Conservation (phyloP, 2,329 filamentous ascomycete genomes). For the Exophiala sp. region DNA sequence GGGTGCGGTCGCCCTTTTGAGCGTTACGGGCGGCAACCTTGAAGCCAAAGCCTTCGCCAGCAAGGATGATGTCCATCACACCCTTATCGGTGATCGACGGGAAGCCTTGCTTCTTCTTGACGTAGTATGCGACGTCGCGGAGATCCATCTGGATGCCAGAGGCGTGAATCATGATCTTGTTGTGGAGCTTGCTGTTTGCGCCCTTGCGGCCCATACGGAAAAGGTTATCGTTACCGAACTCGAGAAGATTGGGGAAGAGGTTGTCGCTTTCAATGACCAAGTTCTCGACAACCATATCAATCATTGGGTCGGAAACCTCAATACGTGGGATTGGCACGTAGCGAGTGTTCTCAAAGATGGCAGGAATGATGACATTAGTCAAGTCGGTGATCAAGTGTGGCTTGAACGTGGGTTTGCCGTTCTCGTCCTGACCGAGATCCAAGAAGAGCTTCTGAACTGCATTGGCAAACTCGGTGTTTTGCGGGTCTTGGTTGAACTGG, state of each 20-base stretch:
- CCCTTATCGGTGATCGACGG: conserved; percentile 82
- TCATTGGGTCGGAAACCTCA: conserved; percentile 78
- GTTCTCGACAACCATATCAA: conserved; percentile 91
- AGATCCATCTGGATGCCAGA: conserved; percentile 92
- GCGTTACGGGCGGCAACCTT: conserved; percentile 83
- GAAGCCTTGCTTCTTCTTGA: conserved; percentile 94
- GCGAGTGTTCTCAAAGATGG: conserved; percentile 74
- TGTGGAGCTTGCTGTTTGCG: conserved; percentile 73
- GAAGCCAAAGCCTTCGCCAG: conserved; percentile 85
- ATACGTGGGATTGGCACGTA: conserved; percentile 94
- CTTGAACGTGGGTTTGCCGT: conserved; percentile 87
- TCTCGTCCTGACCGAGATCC: conserved; percentile 82
- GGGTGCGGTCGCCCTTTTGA: conserved; percentile 67
- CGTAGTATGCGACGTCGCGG: conserved; percentile 81
- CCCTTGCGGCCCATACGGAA: conserved; percentile 93
- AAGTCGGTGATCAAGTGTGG: conserved; percentile 87
- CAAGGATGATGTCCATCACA: conserved; percentile 82
- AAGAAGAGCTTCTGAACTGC: conserved; percentile 80
- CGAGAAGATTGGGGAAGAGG: conserved; percentile 86
- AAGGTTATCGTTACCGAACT: conserved; percentile 89
- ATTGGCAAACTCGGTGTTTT: conserved; percentile 76
- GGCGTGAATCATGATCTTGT: conserved; percentile 78
- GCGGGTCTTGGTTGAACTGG: conserved; percentile 83
- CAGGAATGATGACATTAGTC: conserved; percentile 79
- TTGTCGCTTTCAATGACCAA: conserved; percentile 95